Conservation (phyloP, 345 rosid species). For the Camelina sativa region DNA sequence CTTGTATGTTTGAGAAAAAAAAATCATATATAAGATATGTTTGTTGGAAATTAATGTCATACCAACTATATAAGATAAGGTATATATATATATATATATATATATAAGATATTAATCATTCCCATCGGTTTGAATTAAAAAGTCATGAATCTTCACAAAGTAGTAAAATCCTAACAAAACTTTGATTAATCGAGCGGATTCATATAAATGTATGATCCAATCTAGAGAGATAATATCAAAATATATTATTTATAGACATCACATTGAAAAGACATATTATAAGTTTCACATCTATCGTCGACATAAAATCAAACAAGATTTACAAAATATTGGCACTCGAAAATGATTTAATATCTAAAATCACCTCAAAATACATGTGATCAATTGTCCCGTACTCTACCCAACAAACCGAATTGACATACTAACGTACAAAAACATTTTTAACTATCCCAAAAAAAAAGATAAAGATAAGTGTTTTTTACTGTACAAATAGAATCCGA, state of each 20-base stretch:
- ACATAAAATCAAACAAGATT: neutral
- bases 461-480: neutral
- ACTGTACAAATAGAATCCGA: constrained; percentile 16
- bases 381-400: neutral
- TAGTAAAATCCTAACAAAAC: neutral
- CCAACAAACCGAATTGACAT: neutral
- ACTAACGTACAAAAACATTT: neutral
- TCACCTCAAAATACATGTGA: neutral
- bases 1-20: neutral
- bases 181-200: neutral
- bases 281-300: neutral
- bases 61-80: neutral
- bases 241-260: neutral
- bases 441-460: neutral
- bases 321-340: neutral
- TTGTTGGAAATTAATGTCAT: neutral
- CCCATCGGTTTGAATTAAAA: neutral
- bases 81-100: no score
- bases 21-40: neutral
- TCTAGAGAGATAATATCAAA: neutral
- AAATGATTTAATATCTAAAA: no score
- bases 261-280: neutral
- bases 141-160: neutral
- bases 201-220: no score
- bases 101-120: neutral